Conservation (phyloP, 2,329 filamentous ascomycete genomes). For the Epichloe gansuensis region DNA sequence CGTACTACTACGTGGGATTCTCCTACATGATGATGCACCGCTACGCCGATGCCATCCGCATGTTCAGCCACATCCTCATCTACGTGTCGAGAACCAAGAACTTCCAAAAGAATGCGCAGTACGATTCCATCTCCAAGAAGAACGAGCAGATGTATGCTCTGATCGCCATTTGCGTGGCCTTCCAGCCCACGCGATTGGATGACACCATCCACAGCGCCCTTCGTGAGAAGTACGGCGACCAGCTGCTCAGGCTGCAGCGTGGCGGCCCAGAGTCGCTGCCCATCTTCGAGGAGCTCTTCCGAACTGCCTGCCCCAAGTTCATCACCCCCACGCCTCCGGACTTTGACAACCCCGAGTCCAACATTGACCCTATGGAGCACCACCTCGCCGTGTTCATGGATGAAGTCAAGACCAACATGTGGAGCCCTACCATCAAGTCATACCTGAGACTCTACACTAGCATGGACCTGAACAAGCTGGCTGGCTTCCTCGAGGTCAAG, state of each 20-base stretch:
- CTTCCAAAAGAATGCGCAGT: slow-evolving; percentile 98
- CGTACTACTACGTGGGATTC: slow-evolving; percentile 99
- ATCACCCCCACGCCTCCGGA: slow-evolving; percentile 94
- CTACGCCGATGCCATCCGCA: slow-evolving; percentile 97
- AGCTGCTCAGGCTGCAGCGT: slow-evolving; percentile 91
- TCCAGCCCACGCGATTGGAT: slow-evolving; percentile 92
- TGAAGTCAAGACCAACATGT: slow-evolving; percentile 99
- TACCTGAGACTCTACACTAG: slow-evolving; percentile 99
- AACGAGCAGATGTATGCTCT: slow-evolving; percentile 99
- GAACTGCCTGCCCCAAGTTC: slow-evolving; percentile 96
- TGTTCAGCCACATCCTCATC: slow-evolving; percentile 99
- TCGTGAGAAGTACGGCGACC: slow-evolving; percentile 97
- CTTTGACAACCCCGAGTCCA: slow-evolving; percentile 92
- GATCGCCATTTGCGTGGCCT: slow-evolving; percentile 96
- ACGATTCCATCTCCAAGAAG: slow-evolving; percentile 99
- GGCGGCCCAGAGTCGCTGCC: slow-evolving; percentile 91
- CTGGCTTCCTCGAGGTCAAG: slow-evolving; percentile 91
- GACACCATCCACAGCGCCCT: slow-evolving; percentile 98
- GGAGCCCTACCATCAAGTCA: slow-evolving; percentile 92
- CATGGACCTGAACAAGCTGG: slow-evolving; percentile 97
- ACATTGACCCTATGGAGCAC: slow-evolving; percentile 95
- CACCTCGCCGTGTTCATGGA: slow-evolving; percentile 98
- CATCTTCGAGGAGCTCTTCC: slow-evolving; percentile 97
- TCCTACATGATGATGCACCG: slow-evolving; percentile 99
- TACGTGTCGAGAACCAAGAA: slow-evolving; percentile 99